phyloP scores from a whole-genome alignment of 805 yeast genomes.

The Yarrowia alimentaria region DNA sequence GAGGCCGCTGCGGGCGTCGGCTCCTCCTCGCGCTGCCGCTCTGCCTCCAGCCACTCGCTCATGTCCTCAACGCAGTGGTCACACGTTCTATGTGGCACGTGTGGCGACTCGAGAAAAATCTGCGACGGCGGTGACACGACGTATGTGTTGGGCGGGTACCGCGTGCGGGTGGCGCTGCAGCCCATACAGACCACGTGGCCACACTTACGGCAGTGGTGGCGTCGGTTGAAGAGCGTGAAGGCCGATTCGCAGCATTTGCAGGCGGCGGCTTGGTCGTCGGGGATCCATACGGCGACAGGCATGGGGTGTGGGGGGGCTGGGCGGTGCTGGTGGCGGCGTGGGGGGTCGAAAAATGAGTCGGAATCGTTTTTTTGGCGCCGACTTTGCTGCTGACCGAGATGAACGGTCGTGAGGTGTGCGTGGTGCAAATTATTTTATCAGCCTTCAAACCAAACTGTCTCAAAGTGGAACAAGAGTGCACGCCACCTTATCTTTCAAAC shows the following conservation, averaged over 20 bases:
- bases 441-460: too few relatives aligned
- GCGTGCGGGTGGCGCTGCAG: constrained; percentile 56
- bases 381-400: too few relatives aligned
- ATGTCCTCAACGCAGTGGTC: constrained; percentile 68
- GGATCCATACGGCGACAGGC: constrained; percentile 25
- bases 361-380: too few relatives aligned
- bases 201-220: constrained; percentile 77
- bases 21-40: neutral
- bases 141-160: constrained; percentile 58
- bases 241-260: constrained; percentile 56
- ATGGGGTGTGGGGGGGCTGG: too few relatives aligned
- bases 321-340: too few relatives aligned
- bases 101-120: constrained; percentile 50
- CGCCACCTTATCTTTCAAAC: too few relatives aligned
- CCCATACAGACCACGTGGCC: constrained; percentile 73
- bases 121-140: constrained; percentile 56
- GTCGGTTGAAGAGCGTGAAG: constrained; percentile 63
- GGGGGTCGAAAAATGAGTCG: too few relatives aligned
- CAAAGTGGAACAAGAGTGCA: too few relatives aligned
- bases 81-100: constrained; percentile 69
- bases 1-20: too few relatives aligned
- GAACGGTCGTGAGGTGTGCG: too few relatives aligned
- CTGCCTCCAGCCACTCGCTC: constrained; percentile 31
- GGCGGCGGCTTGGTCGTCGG: constrained; percentile 27
- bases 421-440: too few relatives aligned